phyloP scores from a whole-genome alignment of 352 stramenopile genomes.

The Globisporangium irregulare region DNA sequence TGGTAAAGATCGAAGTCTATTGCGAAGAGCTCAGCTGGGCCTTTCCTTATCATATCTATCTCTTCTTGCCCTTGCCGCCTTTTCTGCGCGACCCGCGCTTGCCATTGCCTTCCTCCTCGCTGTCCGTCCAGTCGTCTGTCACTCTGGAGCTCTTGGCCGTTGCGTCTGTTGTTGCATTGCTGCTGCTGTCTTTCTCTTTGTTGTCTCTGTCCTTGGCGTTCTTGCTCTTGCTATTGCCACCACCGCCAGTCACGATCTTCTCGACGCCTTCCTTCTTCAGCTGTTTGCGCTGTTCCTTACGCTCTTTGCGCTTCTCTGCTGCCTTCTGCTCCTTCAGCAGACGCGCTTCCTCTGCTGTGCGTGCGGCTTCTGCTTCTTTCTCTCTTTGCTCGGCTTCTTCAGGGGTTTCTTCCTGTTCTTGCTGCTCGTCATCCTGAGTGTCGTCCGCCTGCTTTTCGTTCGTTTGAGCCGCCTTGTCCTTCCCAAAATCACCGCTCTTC shows the following conservation, averaged over 20 bases:
- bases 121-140: constrained; percentile 9
- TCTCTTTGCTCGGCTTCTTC: constrained; percentile 26
- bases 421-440: neutral
- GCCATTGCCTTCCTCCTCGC: constrained; percentile 12
- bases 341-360: constrained; percentile 46
- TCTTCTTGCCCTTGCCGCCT: constrained; percentile 20
- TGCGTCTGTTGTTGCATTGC: neutral
- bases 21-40: neutral
- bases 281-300: constrained; percentile 79
- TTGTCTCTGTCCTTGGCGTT: constrained; percentile 19
- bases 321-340: constrained; percentile 77
- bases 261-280: constrained; percentile 80
- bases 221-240: constrained; percentile 32
- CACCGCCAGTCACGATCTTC: constrained; percentile 41
- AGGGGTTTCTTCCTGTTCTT: constrained; percentile 9
- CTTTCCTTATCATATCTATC: neutral
- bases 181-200: neutral
- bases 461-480: neutral
- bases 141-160: neutral
- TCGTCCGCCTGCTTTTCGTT: constrained; percentile 1
- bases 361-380: constrained; percentile 32
- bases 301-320: constrained; percentile 71
- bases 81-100: constrained; percentile 15
- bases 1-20: neutral
- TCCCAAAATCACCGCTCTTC: constrained; percentile 25